Evolutionary conservation across 1,139 yeast species (phyloP).

Genomic region (Zygosaccharomyces pseudobailii): DNA sequence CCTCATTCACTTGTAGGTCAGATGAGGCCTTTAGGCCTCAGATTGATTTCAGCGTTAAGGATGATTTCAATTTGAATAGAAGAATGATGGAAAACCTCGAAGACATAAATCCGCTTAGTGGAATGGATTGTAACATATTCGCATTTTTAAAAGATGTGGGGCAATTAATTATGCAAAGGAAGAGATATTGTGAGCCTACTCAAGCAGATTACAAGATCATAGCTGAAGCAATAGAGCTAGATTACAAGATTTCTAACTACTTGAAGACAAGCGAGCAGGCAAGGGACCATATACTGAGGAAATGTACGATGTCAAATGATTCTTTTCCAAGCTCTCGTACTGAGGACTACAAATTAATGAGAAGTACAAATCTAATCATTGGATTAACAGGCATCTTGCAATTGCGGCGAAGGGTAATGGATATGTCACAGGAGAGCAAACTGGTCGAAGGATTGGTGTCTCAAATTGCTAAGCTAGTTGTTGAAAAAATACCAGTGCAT

Average conservation of each 20-base stretch:
- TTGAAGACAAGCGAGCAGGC: conserved; percentile 7
- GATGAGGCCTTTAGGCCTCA: conserved; percentile 3
- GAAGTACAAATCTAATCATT: conserved; percentile 46
- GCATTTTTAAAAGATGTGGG: conserved; percentile 41
- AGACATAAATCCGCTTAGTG: conserved; percentile 54
- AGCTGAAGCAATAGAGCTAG: conserved; percentile 20
- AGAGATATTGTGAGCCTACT: neutral
- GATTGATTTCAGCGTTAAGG: conserved; percentile 6
- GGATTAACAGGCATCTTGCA: conserved; percentile 51
- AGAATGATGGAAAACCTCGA: conserved; percentile 13
- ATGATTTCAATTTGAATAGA: neutral
- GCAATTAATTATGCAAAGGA: conserved; percentile 7
- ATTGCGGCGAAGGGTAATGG: conserved; percentile 50
- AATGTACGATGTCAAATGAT: conserved; percentile 22
- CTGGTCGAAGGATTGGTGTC: conserved; percentile 39
- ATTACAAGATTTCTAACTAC: conserved; percentile 10
- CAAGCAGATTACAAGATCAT: conserved; percentile 38
- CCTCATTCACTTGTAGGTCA: neutral
- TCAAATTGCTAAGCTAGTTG: conserved; percentile 37
- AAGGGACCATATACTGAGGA: conserved; percentile 7
- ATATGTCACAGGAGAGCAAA: conserved; percentile 43
- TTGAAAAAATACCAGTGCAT: conserved; percentile 38
- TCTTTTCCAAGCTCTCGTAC: conserved; percentile 4
- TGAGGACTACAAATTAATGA: conserved; percentile 1
- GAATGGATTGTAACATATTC: conserved; percentile 53